phyloP scores from a whole-genome alignment of 345 rosid species.

The Camelina hispida region DNA sequence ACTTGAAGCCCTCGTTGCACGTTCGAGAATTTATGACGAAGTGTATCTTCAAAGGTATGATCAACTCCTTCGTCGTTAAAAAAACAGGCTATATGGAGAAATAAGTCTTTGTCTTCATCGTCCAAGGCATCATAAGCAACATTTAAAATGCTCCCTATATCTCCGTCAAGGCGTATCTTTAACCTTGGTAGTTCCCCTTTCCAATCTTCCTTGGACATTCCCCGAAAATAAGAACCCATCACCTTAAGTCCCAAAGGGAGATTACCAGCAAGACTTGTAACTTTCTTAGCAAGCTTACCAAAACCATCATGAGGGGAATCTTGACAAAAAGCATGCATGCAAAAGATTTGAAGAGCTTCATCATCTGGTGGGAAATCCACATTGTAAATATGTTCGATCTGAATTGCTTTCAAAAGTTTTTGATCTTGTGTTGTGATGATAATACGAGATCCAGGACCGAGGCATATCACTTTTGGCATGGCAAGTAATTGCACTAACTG shows the following conservation, averaged over 20 bases:
- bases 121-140: neutral
- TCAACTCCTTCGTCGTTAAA: neutral
- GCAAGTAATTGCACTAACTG: slow-evolving; percentile 1
- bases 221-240: neutral
- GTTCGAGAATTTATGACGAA: neutral
- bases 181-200: neutral
- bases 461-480: neutral
- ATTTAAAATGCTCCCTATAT: neutral
- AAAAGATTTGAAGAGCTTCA: neutral
- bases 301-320: neutral
- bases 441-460: neutral
- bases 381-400: neutral
- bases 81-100: neutral
- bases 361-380: neutral
- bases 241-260: slow-evolving; percentile 1
- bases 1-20: neutral
- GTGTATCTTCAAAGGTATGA: neutral
- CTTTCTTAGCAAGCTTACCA: neutral
- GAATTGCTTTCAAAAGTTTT: neutral
- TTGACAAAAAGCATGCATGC: neutral
- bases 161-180: neutral
- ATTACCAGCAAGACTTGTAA: neutral
- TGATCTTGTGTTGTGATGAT: neutral
- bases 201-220: neutral
- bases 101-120: neutral